Evolutionary conservation across 805 yeast genomes (phyloP), one percentile per base, ranked within the genome.

Genomic region (Maudiozyma barnettii): DNA sequence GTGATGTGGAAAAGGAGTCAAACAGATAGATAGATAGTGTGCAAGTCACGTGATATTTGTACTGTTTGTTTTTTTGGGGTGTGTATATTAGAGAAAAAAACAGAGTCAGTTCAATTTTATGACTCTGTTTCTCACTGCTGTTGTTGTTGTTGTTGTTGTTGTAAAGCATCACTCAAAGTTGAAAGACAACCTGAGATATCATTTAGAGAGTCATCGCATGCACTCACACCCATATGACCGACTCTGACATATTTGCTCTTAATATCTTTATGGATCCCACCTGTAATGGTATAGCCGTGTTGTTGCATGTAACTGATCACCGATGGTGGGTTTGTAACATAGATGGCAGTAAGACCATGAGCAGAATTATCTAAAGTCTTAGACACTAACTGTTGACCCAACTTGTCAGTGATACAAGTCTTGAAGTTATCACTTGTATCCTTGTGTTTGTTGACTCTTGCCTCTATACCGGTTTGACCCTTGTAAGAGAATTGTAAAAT

Each of bases 141-240:
- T 16, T 12, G 12, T n/a, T 19, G 7, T 16, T 10, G 20, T 21
- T 7, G n/a, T n/a, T n/a, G n/a, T 23, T 37, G 14, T 19, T 37
- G 18, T 2, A 37, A 19, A 10, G 40, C 40, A 13, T 21, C 20
- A 18, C 29, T 13, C 21, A 45, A 9, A 21, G 41, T 37, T 14
- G 12, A 9, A 21, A 31, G 20, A 16, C 29, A 31, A 2, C 39
- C 46, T 48, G 75, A 77, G 26, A 82, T 64, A 61, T 82, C 84
- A 31, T 74, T 73, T 51, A 78, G 70, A 46, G 69, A 66, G 36
- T 68, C 72, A 55, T 81, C 79, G 49, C 77, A 68, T 12, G 82
- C 85, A 42, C 89, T 76, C 49, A 79, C 81, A 52, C 97, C 96
- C 98, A 91, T 91, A 70, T 90, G 98, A 33, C 98, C 98, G 50